phyloP scores from a whole-genome alignment of 495 filamentous ascomycete species.

The Trypethelium eluteriae region DNA sequence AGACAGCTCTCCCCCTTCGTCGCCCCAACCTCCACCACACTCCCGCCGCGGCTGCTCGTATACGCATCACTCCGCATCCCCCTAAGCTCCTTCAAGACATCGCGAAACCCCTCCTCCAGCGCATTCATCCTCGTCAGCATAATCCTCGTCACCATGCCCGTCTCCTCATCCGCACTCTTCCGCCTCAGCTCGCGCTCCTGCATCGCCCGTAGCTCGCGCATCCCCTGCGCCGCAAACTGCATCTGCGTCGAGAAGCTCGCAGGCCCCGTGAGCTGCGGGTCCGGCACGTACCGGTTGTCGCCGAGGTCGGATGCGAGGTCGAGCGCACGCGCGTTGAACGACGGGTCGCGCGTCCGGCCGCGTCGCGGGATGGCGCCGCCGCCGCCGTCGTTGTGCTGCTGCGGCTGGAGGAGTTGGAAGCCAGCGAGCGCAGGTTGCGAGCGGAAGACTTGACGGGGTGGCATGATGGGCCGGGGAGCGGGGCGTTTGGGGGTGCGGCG shows the following conservation, averaged over 20 bases:
- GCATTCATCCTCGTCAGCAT: constrained; percentile 88
- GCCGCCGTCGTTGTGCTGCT: constrained; percentile 24
- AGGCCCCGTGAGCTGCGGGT: constrained; percentile 48
- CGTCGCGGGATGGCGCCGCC: constrained; percentile 8
- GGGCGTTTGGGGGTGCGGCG: constrained; percentile 46
- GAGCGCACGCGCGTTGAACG: constrained; percentile 47
- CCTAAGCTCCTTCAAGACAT: constrained; percentile 77
- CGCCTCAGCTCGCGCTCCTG: constrained; percentile 25
- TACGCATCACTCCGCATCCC: constrained; percentile 42
- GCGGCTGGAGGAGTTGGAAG: constrained; percentile 38
- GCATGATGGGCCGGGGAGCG: constrained; percentile 45
- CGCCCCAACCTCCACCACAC: constrained; percentile 11
- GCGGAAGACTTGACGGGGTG: constrained; percentile 45
- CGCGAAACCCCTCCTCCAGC: constrained; percentile 76
- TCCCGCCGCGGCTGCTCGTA: background rate
- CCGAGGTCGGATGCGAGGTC: constrained; percentile 68
- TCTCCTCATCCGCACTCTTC: constrained; percentile 49
- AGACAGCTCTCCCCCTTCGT: constrained; percentile 12
- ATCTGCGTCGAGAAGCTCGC: constrained; percentile 76
- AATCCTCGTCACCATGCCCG: constrained; percentile 63
- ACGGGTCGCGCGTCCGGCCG: constrained; percentile 36
- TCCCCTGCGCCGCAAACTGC: constrained; percentile 52
- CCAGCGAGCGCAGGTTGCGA: constrained; percentile 46
- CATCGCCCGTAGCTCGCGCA: constrained; percentile 21
- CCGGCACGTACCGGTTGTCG: constrained; percentile 42